Evolutionary conservation across 441 rosid species (phyloP), one percentile per base, ranked within the genome.

Genomic region (Populus hybrid): DNA sequence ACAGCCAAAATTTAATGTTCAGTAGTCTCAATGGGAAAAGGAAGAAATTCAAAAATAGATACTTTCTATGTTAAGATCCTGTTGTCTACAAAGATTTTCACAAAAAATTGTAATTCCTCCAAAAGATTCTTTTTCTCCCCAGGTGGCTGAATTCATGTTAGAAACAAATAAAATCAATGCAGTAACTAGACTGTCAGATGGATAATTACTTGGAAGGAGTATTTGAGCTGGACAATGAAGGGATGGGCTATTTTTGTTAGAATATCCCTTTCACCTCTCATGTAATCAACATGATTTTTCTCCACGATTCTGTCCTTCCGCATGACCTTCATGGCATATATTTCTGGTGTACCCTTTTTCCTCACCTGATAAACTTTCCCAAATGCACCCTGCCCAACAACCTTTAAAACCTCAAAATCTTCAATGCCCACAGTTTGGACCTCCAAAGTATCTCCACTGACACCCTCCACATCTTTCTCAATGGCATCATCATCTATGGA

Each of bases 321-420:
- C 98, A 95, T 91, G 76, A 95, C 99, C 89, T 95, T 95, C 99
- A 95, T 95, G 1, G 99, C 99, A 64, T 81, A 92, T 77, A 95
- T 92, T 82, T 94, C 97, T 16, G 91, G 83, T 4, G 95, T 91
- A 57, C 91, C 93, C 82, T 84, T 92, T 75, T 89, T 90, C 91
- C 94, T 91, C 76, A 94, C 99, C 81, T 95, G 98, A 84, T 82
- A 94, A 10, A 95, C 99, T 87, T 89, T 95, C 68, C 92, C 99
- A 86, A 95, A 95, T 76, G 97, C 95, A 81, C 99, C 99, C 86
- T 92, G 90, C 77, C 99, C 99, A 72, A 94, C 98, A 76, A 95
- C 90, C 82, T 90, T 95, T 88, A 95, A 70, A 86, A 87, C 82
- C 86, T 94, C 98, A 86, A 95, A 95, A 81, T 94, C 97, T 23